phyloP scores from a whole-genome alignment of 2,329 filamentous ascomycete genomes.

The Graphiopsis chlorocephala region DNA sequence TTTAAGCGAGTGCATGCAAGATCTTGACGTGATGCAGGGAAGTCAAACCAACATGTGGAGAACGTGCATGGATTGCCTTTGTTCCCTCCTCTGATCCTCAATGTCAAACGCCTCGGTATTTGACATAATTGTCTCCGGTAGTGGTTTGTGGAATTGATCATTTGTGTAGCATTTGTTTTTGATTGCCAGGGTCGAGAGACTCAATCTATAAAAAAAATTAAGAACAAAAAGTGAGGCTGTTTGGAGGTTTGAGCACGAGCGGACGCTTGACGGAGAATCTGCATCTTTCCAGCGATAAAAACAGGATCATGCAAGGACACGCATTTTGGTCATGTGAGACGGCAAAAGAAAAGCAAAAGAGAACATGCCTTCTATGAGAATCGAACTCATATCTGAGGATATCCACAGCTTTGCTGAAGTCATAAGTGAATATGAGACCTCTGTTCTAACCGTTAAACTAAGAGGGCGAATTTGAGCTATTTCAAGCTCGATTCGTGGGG shows the following conservation, averaged over 20 bases:
- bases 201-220: background rate
- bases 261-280: background rate
- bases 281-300: background rate
- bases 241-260: background rate
- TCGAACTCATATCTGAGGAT: constrained; percentile 12
- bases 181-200: background rate
- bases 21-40: background rate
- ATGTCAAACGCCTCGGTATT: background rate
- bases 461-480: background rate
- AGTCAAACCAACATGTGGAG: background rate
- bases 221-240: background rate
- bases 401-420: constrained; percentile 3
- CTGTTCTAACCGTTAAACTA: constrained; percentile 12
- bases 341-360: background rate
- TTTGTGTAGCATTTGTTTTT: background rate
- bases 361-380: constrained; percentile 1
- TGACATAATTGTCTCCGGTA: background rate
- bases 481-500: background rate
- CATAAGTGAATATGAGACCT: constrained; percentile 8
- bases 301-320: background rate
- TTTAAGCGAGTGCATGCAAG: background rate
- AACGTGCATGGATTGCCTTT: background rate
- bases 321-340: background rate
- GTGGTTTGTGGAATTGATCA: background rate
- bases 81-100: background rate